Conservation (phyloP, 371 early-diverging fungal genomes). For the Apophysomyces sp. region DNA sequence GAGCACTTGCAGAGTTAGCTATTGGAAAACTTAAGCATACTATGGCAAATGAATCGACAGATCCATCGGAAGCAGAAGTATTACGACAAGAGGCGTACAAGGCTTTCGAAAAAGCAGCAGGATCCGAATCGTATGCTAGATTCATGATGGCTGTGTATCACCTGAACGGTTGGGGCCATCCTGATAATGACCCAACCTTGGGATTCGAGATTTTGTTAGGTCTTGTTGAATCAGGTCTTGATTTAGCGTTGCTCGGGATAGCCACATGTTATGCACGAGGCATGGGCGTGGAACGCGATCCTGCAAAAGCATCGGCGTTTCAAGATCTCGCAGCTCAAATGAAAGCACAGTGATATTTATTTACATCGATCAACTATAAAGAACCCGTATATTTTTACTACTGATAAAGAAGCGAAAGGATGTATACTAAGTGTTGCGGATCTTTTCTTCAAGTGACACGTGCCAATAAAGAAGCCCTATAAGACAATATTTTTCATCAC, state of each 20-base stretch:
- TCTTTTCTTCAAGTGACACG: too few relatives aligned
- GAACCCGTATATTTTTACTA: too few relatives aligned
- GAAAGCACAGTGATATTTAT: neutral
- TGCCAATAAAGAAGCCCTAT: too few relatives aligned
- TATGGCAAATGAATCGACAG: conserved; percentile 1
- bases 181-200: conserved; percentile 2
- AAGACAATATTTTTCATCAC: too few relatives aligned
- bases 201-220: conserved; percentile 13
- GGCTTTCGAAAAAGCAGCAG: conserved; percentile 9
- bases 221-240: conserved; percentile 10
- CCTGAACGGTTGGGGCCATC: conserved; percentile 20
- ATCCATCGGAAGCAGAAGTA: neutral
- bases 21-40: conserved; percentile 22
- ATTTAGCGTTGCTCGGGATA: conserved; percentile 11
- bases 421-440: too few relatives aligned
- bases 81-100: conserved; percentile 12
- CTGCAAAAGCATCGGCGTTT: neutral
- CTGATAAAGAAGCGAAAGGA: too few relatives aligned
- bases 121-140: conserved; percentile 8
- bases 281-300: conserved; percentile 14
- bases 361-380: too few relatives aligned
- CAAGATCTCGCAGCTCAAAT: neutral
- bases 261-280: conserved; percentile 30
- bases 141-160: conserved; percentile 26
- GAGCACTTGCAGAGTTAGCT: conserved; percentile 19